Evolutionary conservation across 331 rosid genomes (phyloP).

Genomic region (Quercus lobata): DNA sequence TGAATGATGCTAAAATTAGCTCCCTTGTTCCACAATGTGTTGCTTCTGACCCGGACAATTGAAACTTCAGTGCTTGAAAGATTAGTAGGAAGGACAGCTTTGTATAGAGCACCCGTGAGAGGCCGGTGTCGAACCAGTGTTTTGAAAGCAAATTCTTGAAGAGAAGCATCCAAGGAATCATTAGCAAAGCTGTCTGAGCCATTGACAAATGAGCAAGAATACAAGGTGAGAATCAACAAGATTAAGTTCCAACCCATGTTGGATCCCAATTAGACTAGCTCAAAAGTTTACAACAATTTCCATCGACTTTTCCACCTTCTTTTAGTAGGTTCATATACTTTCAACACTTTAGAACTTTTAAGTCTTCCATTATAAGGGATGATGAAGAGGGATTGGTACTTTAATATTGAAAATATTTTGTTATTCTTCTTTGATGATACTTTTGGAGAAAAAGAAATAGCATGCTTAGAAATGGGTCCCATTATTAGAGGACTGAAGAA

Average conservation of each 20-base stretch:
- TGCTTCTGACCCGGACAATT: conserved; percentile 59
- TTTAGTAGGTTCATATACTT: neutral
- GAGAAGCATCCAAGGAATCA: conserved; percentile 46
- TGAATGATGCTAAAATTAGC: conserved; percentile 60
- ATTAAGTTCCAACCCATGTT: conserved; percentile 35
- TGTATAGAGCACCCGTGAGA: conserved; percentile 62
- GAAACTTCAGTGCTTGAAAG: conserved; percentile 69
- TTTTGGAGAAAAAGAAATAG: conserved; percentile 6
- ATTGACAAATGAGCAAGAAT: conserved; percentile 36
- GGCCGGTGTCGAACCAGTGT: conserved; percentile 42
- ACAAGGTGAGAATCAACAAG: conserved; percentile 25
- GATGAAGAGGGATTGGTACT: too few species aligned
- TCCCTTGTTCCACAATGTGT: conserved; percentile 69
- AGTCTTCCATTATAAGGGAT: too few species aligned
- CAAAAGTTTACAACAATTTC: neutral
- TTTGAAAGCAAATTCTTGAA: conserved; percentile 55
- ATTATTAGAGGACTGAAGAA: neutral
- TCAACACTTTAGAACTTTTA: neutral
- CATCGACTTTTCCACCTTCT: neutral
- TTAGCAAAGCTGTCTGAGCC: conserved; percentile 33
- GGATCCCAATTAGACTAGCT: conserved; percentile 20
- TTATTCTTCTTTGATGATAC: neutral
- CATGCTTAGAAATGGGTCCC: conserved; percentile 37
- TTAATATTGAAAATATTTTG: neutral
- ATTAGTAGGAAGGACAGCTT: conserved; percentile 52